A percentile compares a stretch with the other conserved stretches of the same genome.
phyloP scores from a whole-genome alignment of 176 grass and related monocot genomes.

The Chrysopogon serrulatus region DNA sequence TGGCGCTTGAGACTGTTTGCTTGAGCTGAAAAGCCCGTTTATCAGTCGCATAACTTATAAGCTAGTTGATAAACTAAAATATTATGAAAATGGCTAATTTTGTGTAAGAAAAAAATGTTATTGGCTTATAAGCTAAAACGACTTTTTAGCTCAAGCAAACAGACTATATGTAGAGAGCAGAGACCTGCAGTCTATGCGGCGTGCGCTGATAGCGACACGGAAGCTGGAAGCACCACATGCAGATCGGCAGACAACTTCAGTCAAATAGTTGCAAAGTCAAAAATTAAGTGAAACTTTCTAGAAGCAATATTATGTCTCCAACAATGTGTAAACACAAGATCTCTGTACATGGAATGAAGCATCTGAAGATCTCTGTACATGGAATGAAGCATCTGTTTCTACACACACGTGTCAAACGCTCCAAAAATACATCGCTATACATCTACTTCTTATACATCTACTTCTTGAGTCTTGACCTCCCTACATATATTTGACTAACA shows the following conservation, averaged over 20 bases:
- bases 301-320: not conserved
- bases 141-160: too few species aligned
- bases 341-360: too few species aligned
- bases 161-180: too few species aligned
- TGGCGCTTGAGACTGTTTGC: too few species aligned
- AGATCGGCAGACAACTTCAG: not conserved
- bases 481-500: conserved; percentile 1
- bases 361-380: not conserved
- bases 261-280: not conserved
- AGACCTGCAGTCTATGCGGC: not conserved
- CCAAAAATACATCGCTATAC: not conserved
- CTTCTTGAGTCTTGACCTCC: not conserved
- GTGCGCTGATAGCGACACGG: not conserved
- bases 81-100: too few species aligned
- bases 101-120: too few species aligned
- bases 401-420: not conserved
- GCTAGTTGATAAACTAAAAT: too few species aligned
- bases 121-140: too few species aligned
- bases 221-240: not conserved
- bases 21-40: too few species aligned
- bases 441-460: not conserved
- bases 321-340: not conserved
- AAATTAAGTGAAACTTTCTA: not conserved
- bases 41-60: too few species aligned
- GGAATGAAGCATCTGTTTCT: not conserved